Evolutionary conservation across 2,329 filamentous ascomycete species (phyloP), one percentile per base, ranked within the genome.

Genomic region (Ceratocystis colombiana): DNA sequence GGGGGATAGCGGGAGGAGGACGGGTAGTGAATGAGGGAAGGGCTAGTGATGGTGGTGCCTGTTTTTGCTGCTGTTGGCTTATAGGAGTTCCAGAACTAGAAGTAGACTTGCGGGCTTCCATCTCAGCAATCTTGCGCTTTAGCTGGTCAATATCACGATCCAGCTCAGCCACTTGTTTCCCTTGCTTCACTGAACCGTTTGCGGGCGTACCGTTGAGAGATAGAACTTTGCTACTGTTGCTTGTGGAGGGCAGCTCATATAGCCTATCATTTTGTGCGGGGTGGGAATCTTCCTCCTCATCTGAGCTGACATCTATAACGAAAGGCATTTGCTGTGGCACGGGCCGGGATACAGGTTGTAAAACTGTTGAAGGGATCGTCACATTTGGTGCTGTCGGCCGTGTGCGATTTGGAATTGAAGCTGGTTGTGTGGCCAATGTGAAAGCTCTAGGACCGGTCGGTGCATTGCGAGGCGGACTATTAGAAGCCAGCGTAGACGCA

Each of bases 91-190:
- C 53, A 22, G 61, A 61, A 3, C 50, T 30, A n/a, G 64, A 66
- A 25, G 17, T 15, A 12, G 67, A 80, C 71, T 80, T 79, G 70
- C 79, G 81, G 8, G 82, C 82, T 72, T 85, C 82, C 17, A 80
- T 80, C 70, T 84, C 79, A 1, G 82, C 82, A 70, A 85, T 85
- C 69, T 76, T 80, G 44, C 77, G 77, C 71, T 83, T 85, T 76
- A 86, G 81, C 64, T 81, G 78, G 70, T 85, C 81, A 41, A 88
- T 87, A 69, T 82, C 84, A 48, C 74, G 76, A 57, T 77, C 75
- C 25, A 84, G 72, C 67, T 81, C 76, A 61, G 44, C 45, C 5
- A 63, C 67, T 28, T 68, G 64, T n/a, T 64, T 62, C 1, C 57
- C 63, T 12, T 28, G 25, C 8, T 63, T 46, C 2, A 25, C 17